phyloP scores from a whole-genome alignment of 345 rosid species.

The Euphorbia peplus region DNA sequence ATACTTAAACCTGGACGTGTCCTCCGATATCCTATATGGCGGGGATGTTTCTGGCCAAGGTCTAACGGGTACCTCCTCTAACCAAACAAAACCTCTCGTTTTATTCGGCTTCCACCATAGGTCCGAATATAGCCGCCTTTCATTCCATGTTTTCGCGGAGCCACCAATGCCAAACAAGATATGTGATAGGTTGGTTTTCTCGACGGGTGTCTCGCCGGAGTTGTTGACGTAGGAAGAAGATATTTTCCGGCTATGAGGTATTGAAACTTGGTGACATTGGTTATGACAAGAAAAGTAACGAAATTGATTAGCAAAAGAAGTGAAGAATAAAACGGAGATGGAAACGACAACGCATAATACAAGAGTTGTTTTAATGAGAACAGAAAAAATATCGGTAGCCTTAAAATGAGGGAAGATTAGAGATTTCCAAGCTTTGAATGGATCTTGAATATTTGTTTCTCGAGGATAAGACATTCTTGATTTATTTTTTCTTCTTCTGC shows the following conservation, averaged over 20 bases:
- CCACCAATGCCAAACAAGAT: slow-evolving; percentile 77
- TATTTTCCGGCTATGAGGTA: slow-evolving; percentile 21
- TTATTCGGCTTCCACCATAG: slow-evolving; percentile 78
- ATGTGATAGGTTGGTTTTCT: slow-evolving; percentile 56
- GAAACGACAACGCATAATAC: slow-evolving; percentile 40
- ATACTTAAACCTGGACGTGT: slow-evolving; percentile 65
- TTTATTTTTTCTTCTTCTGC: background rate
- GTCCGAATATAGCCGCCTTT: slow-evolving; percentile 55
- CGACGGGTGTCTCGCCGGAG: background rate
- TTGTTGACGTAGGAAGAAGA: background rate
- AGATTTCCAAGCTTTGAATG: slow-evolving; percentile 34
- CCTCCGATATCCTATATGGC: slow-evolving; percentile 54
- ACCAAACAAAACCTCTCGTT: slow-evolving; percentile 83
- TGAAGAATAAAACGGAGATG: slow-evolving; percentile 40
- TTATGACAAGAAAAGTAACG: slow-evolving; percentile 23
- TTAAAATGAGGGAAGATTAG: slow-evolving; percentile 33
- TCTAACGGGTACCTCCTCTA: slow-evolving; percentile 51
- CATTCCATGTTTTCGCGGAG: slow-evolving; percentile 69
- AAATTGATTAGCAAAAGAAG: slow-evolving; percentile 33
- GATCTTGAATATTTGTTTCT: slow-evolving; percentile 32
- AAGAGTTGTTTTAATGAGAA: slow-evolving; percentile 38
- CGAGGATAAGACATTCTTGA: slow-evolving; percentile 22
- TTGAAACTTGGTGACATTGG: slow-evolving; percentile 16
- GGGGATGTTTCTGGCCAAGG: slow-evolving; percentile 57
- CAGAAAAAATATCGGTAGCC: slow-evolving; percentile 31